These are phyloP conservation scores for Penstemon eatonii DNA, from an alignment of 257 asterid species.

Conservation along the genomic window DNA sequence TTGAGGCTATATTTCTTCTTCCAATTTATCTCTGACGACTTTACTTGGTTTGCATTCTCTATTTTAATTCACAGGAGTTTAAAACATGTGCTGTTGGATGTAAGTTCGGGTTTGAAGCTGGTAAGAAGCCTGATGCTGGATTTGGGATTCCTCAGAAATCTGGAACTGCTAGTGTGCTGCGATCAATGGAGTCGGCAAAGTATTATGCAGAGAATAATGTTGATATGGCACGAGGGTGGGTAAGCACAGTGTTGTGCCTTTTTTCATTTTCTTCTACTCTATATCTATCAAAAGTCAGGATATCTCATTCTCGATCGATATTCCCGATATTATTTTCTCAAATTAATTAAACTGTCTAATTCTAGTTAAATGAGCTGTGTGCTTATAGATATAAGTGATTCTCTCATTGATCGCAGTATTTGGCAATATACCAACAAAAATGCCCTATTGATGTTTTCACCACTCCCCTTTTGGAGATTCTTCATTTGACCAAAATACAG, in stretches of 20 bases:
- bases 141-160: constrained; percentile 51
- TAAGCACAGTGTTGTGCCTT: constrained; percentile 60
- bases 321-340: constrained; percentile 17
- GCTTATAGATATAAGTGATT: neutral
- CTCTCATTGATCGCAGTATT: neutral
- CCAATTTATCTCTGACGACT: neutral
- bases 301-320: constrained; percentile 8
- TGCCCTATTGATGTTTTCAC: neutral
- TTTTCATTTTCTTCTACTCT: constrained; percentile 20
- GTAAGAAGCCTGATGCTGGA: constrained; percentile 69
- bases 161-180: constrained; percentile 59
- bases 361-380: neutral
- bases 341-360: neutral
- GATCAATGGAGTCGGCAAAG: constrained; percentile 91
- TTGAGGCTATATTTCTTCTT: neutral
- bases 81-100: constrained; percentile 79
- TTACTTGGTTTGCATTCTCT: constrained; percentile 22
- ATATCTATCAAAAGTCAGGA: neutral
- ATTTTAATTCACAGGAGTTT: constrained; percentile 53
- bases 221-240: constrained; percentile 93
- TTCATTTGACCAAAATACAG: neutral
- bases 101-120: constrained; percentile 47
- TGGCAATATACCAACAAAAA: no score
- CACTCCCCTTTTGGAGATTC: neutral
- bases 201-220: constrained; percentile 76